Conservation (phyloP, 257 asterid species). For the Echium plantagineum region DNA sequence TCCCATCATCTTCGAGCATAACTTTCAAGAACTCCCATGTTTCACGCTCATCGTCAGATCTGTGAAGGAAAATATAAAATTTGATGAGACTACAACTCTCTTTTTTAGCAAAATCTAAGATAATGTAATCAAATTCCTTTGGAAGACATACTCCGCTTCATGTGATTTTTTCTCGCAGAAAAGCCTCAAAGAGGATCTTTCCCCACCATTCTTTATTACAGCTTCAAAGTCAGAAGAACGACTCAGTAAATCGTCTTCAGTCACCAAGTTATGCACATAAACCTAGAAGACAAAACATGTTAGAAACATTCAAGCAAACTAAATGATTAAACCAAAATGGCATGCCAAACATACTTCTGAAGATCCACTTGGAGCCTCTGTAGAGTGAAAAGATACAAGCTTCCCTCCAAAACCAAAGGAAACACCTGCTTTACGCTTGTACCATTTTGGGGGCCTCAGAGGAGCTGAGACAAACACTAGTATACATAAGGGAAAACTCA, state of each 20-base stretch:
- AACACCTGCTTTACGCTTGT: slow-evolving; percentile 81
- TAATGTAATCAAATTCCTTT: background rate
- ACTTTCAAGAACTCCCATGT: slow-evolving; percentile 88
- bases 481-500: slow-evolving; percentile 10
- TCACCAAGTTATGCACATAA: slow-evolving; percentile 54
- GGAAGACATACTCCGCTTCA: slow-evolving; percentile 68
- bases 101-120: background rate
- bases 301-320: background rate
- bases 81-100: background rate
- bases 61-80: slow-evolving; percentile 19
- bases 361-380: slow-evolving; percentile 46
- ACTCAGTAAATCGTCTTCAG: slow-evolving; percentile 61
- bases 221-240: slow-evolving; percentile 86
- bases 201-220: slow-evolving; percentile 79
- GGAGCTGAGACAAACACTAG: slow-evolving; percentile 39
- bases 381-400: slow-evolving; percentile 70
- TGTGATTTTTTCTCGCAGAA: slow-evolving; percentile 75
- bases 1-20: slow-evolving; percentile 87
- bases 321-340: slow-evolving; percentile 4
- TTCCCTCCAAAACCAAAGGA: slow-evolving; percentile 99
- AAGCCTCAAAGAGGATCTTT: slow-evolving; percentile 59
- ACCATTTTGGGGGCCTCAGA: slow-evolving; percentile 94
- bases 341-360: slow-evolving; percentile 55
- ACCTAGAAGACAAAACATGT: slow-evolving; percentile 33
- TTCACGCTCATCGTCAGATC: slow-evolving; percentile 80